phyloP scores from a whole-genome alignment of 169 alveolate species.

The Plasmodium adleri region DNA sequence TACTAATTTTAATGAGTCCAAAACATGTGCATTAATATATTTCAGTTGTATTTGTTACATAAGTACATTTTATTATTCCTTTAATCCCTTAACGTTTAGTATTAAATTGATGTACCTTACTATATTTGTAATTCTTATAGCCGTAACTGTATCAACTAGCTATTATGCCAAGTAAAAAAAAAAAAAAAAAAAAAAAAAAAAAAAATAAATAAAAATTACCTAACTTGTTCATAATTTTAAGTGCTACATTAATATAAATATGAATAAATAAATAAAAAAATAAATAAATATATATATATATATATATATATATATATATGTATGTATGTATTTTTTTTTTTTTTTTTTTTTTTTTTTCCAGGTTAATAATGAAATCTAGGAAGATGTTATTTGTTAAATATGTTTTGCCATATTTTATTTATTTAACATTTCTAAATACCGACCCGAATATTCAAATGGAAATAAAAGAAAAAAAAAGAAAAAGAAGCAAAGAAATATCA shows the following conservation, averaged over 20 bases:
- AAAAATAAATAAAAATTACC: background rate
- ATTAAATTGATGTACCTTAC: slow-evolving; percentile 64
- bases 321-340: background rate
- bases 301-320: background rate
- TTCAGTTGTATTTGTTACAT: slow-evolving; percentile 50
- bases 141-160: slow-evolving; percentile 22
- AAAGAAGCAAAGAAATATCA: no score
- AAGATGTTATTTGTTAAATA: slow-evolving; percentile 67
- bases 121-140: slow-evolving; percentile 45
- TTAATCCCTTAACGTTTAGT: slow-evolving; percentile 32
- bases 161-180: slow-evolving; percentile 23
- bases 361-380: slow-evolving; percentile 62
- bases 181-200: background rate
- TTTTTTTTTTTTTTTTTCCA: background rate
- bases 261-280: background rate
- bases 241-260: background rate
- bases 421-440: slow-evolving; percentile 64
- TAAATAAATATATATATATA: background rate
- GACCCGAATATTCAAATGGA: slow-evolving; percentile 45
- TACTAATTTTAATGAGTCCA: slow-evolving; percentile 40
- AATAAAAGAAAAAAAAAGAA: slow-evolving; percentile 36
- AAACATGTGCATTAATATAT: slow-evolving; percentile 14
- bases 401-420: slow-evolving; percentile 72
- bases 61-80: slow-evolving; percentile 33
- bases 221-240: background rate